Conservation (phyloP, 108 stramenopile species). For the Cyclotella choctawhatcheeana region DNA sequence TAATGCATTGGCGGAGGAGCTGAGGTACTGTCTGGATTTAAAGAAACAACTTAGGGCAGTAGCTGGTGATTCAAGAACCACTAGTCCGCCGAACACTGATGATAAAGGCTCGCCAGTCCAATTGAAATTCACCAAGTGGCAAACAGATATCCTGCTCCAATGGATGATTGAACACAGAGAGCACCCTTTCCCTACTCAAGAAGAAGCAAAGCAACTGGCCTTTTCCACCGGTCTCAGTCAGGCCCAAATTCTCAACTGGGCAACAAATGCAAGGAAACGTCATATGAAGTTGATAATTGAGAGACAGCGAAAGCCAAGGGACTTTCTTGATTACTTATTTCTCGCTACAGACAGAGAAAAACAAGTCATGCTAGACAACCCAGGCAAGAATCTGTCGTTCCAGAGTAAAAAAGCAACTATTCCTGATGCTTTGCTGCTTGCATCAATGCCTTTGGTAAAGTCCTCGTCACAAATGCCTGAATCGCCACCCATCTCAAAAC, state of each 20-base stretch:
- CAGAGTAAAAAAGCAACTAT: background rate
- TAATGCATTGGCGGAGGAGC: constrained; percentile 35
- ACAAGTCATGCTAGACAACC: constrained; percentile 17
- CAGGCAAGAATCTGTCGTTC: constrained; percentile 3
- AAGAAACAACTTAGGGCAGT: constrained; percentile 30
- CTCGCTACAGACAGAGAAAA: constrained; percentile 63
- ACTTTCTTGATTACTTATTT: constrained; percentile 68
- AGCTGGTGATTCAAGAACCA: background rate
- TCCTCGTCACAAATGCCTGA: background rate
- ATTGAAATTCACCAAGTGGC: constrained; percentile 65
- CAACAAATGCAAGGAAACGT: constrained; percentile 61
- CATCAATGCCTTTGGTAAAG: background rate
- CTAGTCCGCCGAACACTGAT: constrained; percentile 3
- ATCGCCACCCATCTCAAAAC: background rate
- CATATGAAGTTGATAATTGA: constrained; percentile 60
- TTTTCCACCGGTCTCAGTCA: constrained; percentile 3
- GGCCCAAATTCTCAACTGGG: constrained; percentile 56
- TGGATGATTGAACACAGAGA: constrained; percentile 69
- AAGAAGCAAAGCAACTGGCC: constrained; percentile 16
- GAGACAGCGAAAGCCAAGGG: constrained; percentile 61
- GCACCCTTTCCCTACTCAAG: constrained; percentile 32
- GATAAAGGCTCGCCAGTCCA: constrained; percentile 32
- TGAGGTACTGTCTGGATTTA: constrained; percentile 25
- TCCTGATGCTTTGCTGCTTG: constrained; percentile 8
- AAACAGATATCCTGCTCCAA: constrained; percentile 63